A percentile compares a stretch with the other conserved stretches of the same genome.
Evolutionary conservation across 2,329 filamentous ascomycete species (phyloP).

Genomic region (Penicillium freii): DNA sequence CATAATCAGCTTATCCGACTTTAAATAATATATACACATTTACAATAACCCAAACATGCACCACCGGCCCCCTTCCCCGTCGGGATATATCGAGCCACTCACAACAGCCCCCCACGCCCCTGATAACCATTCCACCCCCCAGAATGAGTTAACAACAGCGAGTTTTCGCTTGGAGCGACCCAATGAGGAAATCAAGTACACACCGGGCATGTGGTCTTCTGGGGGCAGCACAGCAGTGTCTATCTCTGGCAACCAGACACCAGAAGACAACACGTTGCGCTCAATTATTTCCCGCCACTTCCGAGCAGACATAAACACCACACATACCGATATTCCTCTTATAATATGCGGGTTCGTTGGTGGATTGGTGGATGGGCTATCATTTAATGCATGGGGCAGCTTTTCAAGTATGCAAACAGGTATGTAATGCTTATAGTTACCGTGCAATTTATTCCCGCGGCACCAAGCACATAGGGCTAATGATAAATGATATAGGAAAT

Average conservation of each 20-base stretch:
- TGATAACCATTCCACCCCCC: not conserved
- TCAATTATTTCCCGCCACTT: constrained; percentile 25
- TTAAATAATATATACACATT: not conserved
- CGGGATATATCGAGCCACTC: not conserved
- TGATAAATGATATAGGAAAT: constrained; percentile 34
- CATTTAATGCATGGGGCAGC: constrained; percentile 45
- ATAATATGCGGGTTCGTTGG: constrained; percentile 41
- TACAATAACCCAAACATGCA: constrained; percentile 1
- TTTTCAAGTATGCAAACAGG: constrained; percentile 47
- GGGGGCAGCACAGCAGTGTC: constrained; percentile 27
- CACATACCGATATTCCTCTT: constrained; percentile 29
- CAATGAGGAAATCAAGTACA: constrained; percentile 18
- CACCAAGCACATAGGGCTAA: not conserved
- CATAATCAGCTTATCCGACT: not conserved
- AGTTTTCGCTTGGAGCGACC: not conserved
- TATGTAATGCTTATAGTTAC: constrained; percentile 15
- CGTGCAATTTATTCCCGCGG: accelerated
- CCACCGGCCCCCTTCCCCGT: not conserved
- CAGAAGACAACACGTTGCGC: constrained; percentile 11
- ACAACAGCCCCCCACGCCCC: not conserved
- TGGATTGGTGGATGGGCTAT: constrained; percentile 42
- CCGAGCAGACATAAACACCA: constrained; percentile 23
- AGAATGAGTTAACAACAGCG: not conserved
- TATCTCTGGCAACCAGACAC: constrained; percentile 17
- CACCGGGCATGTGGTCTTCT: constrained; percentile 20